Percentiles rank a stretch among this genome's conserved stretches.
These are phyloP conservation scores for Hirschioporus abietinus DNA, from an alignment of 768 basidiomycete genomes.

Conservation along the genomic window DNA sequence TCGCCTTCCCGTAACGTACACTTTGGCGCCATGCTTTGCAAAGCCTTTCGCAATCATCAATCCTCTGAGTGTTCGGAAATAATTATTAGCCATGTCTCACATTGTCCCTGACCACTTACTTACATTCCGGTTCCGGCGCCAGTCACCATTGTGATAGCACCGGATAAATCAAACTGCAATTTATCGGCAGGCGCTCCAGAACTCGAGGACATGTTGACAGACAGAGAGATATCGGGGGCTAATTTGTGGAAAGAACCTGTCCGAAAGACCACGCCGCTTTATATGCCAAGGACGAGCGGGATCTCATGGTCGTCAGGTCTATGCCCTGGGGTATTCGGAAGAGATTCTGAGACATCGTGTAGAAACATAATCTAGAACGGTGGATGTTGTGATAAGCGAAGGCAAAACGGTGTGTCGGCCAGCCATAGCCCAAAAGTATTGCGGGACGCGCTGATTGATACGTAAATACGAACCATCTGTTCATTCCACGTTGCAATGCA, in stretches of 20 bases:
- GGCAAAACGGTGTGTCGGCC: background rate
- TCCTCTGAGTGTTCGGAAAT: constrained; percentile 7
- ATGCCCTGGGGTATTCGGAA: background rate
- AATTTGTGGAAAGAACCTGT: background rate
- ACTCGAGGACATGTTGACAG: background rate
- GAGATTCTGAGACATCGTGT: background rate
- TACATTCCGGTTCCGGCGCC: constrained; percentile 45
- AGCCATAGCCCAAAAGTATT: background rate
- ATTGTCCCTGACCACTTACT: background rate
- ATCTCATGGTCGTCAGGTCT: background rate
- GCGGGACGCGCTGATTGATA: background rate
- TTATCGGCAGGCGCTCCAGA: background rate
- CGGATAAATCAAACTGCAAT: constrained; percentile 38
- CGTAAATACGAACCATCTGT: background rate
- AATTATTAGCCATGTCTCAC: background rate
- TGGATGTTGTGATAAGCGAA: background rate
- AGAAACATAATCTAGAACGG: background rate
- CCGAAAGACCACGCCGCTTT: background rate
- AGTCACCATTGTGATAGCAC: constrained; percentile 46
- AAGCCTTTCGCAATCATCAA: constrained; percentile 14
- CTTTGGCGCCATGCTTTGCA: constrained; percentile 18
- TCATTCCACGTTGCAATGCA: background rate
- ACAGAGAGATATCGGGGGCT: too few relatives aligned
- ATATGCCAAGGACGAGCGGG: background rate
- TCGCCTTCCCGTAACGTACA: constrained; percentile 18